Conservation (phyloP, 257 asterid species). For the Salvia splendens region DNA sequence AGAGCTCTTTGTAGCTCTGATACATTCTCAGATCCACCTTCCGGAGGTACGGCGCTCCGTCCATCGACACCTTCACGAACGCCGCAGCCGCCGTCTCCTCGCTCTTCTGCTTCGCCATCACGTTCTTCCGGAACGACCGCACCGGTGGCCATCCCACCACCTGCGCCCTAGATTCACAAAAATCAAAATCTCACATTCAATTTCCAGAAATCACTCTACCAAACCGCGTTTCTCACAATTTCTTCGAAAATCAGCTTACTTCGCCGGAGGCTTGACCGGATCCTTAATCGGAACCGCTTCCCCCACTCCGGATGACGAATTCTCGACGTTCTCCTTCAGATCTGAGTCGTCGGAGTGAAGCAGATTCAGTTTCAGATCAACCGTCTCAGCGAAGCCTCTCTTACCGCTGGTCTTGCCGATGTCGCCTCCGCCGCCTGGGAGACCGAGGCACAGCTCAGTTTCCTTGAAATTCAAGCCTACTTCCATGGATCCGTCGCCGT, state of each 20-base stretch:
- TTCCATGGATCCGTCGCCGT: slow-evolving; percentile 29
- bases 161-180: slow-evolving; percentile 58
- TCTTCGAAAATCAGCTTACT: slow-evolving; percentile 31
- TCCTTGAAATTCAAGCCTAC: slow-evolving; percentile 44
- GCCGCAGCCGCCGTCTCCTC: slow-evolving; percentile 45
- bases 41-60: slow-evolving; percentile 57
- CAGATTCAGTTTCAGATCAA: slow-evolving; percentile 61
- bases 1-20: slow-evolving; percentile 44
- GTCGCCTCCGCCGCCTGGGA: slow-evolving; percentile 46
- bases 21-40: slow-evolving; percentile 54
- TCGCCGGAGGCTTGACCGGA: slow-evolving; percentile 59
- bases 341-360: slow-evolving; percentile 43
- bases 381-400: slow-evolving; percentile 60
- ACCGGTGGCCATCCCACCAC: slow-evolving; percentile 98
- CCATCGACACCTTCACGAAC: slow-evolving; percentile 60
- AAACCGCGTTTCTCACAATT: too few species aligned
- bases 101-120: slow-evolving; percentile 47
- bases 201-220: too few species aligned
- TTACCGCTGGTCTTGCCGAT: slow-evolving; percentile 45
- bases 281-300: slow-evolving; percentile 36
- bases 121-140: slow-evolving; percentile 76
- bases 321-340: slow-evolving; percentile 39
- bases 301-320: slow-evolving; percentile 31
- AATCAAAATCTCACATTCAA: too few species aligned
- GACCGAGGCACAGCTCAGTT: slow-evolving; percentile 64